phyloP scores from a whole-genome alignment of 257 asterid genomes.

The Sherardia arvensis region DNA sequence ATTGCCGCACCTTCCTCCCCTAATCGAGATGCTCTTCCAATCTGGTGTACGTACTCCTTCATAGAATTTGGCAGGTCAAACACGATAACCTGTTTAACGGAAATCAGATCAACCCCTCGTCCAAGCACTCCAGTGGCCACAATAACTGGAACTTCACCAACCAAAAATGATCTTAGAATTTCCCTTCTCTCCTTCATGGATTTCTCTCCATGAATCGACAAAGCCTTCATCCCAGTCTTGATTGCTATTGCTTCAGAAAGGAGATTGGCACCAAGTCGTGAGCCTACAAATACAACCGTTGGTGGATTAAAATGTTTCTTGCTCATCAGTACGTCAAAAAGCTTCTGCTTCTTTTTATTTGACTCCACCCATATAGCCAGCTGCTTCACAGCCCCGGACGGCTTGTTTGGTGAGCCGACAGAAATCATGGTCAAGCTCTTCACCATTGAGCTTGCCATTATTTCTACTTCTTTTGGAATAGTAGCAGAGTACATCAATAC shows the following conservation, averaged over 20 bases:
- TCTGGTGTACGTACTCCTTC: slow-evolving; percentile 83
- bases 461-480: slow-evolving; percentile 63
- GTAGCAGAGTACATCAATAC: slow-evolving; percentile 94
- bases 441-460: slow-evolving; percentile 52
- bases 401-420: slow-evolving; percentile 66
- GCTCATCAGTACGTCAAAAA: slow-evolving; percentile 73
- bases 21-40: slow-evolving; percentile 93
- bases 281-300: slow-evolving; percentile 77
- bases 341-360: slow-evolving; percentile 82
- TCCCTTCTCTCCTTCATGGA: slow-evolving; percentile 90
- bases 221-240: slow-evolving; percentile 53
- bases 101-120: slow-evolving; percentile 69
- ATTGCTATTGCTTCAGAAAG: slow-evolving; percentile 68
- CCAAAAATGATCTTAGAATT: slow-evolving; percentile 52
- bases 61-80: slow-evolving; percentile 90
- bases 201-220: slow-evolving; percentile 85
- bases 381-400: slow-evolving; percentile 68
- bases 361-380: slow-evolving; percentile 88
- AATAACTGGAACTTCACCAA: slow-evolving; percentile 60
- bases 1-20: slow-evolving; percentile 69
- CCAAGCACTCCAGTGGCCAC: slow-evolving; percentile 95
- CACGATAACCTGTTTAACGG: slow-evolving; percentile 75
- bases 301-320: slow-evolving; percentile 88
- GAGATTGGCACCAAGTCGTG: slow-evolving; percentile 84
- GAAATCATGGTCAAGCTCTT: slow-evolving; percentile 47